phyloP scores from a whole-genome alignment of 495 filamentous ascomycete genomes.

The Penicillium parvum region DNA sequence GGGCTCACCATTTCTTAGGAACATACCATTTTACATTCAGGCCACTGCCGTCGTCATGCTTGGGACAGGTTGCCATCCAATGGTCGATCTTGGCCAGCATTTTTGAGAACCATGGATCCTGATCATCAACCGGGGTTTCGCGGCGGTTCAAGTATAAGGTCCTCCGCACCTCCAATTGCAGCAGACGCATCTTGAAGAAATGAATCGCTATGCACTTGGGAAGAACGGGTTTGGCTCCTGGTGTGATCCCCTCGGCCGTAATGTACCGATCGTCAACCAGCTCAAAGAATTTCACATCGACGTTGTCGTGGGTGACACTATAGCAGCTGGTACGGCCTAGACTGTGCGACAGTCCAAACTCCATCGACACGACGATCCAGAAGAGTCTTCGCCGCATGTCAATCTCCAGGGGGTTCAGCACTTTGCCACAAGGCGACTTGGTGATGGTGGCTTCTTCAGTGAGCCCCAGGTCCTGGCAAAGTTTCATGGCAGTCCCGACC shows the following conservation, averaged over 20 bases:
- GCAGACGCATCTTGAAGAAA: slow-evolving; percentile 84
- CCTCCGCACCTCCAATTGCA: slow-evolving; percentile 82
- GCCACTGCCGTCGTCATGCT: slow-evolving; percentile 59
- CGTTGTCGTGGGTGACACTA: slow-evolving; percentile 69
- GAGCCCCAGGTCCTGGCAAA: slow-evolving; percentile 81
- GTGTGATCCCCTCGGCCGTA: slow-evolving; percentile 66
- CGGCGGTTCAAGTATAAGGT: slow-evolving; percentile 78
- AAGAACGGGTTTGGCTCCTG: slow-evolving; percentile 58
- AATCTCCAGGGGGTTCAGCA: slow-evolving; percentile 61
- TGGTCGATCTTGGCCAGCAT: slow-evolving; percentile 73
- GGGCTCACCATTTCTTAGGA: neutral
- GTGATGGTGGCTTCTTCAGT: slow-evolving; percentile 80
- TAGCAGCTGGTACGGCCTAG: slow-evolving; percentile 81
- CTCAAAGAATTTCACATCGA: slow-evolving; percentile 79
- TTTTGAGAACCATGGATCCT: slow-evolving; percentile 76
- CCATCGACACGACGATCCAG: slow-evolving; percentile 82
- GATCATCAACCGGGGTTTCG: slow-evolving; percentile 64
- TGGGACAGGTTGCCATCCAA: slow-evolving; percentile 63
- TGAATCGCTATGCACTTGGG: slow-evolving; percentile 86
- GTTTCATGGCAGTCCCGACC: slow-evolving; percentile 74
- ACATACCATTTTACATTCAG: slow-evolving; percentile 58
- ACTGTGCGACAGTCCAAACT: slow-evolving; percentile 79
- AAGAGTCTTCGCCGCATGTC: slow-evolving; percentile 85
- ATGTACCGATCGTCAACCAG: slow-evolving; percentile 76
- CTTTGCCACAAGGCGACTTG: slow-evolving; percentile 42